A percentile compares a stretch with the other conserved stretches of the same genome.
Conservation (phyloP, 2,329 filamentous ascomycete genomes). For the Monascus ruber region DNA sequence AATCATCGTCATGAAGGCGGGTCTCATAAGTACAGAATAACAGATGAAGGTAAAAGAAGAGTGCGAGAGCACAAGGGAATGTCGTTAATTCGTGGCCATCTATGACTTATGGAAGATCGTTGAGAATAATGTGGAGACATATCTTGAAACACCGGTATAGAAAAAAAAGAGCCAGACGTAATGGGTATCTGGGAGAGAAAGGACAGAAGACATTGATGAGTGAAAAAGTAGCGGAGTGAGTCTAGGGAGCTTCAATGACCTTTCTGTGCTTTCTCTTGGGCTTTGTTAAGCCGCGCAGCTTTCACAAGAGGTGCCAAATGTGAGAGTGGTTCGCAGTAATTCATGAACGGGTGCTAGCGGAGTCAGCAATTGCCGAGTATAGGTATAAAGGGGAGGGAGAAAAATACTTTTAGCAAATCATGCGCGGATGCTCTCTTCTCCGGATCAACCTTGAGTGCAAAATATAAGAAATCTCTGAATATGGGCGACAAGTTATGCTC, state of each 20-base stretch:
- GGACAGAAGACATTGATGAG: constrained; percentile 13
- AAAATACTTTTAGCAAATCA: constrained; percentile 76
- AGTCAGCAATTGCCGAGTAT: not conserved
- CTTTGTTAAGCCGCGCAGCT: constrained; percentile 72
- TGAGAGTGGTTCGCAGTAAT: constrained; percentile 57
- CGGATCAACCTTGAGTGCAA: constrained; percentile 91
- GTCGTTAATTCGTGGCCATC: no score
- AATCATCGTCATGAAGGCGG: no score
- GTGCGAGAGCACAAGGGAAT: no score
- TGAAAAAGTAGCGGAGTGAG: constrained; percentile 8
- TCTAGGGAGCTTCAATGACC: constrained; percentile 22
- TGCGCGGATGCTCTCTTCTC: constrained; percentile 94
- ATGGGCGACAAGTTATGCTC: constrained; percentile 68
- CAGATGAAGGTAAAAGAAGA: no score
- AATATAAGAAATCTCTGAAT: constrained; percentile 84
- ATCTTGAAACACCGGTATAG: not conserved
- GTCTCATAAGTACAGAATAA: no score
- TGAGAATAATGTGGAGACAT: no score
- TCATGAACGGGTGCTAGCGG: constrained; percentile 67
- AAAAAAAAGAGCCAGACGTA: constrained; percentile 6
- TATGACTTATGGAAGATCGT: no score
- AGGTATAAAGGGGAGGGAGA: not conserved
- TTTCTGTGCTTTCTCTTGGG: constrained; percentile 71
- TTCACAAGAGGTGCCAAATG: constrained; percentile 79
- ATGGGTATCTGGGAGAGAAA: constrained; percentile 15